Evolutionary conservation across 106 monocot genomes (phyloP), one percentile per base, ranked within the genome.

Genomic region (Acorus gramineus): DNA sequence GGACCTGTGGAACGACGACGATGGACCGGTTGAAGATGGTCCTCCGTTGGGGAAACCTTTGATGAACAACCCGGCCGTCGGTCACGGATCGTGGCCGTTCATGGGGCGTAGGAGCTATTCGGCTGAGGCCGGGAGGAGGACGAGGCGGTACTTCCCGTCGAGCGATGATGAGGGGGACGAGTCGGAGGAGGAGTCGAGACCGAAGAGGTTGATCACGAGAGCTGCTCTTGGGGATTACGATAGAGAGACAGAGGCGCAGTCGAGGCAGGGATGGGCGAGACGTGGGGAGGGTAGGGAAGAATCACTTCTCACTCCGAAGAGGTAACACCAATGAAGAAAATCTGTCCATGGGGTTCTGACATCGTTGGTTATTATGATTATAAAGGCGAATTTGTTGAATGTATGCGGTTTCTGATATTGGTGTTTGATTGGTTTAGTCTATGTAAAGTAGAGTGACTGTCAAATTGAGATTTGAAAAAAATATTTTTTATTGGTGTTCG

Each of bases 1-100:
- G 74, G 95, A 96, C 72, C 71, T 96, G 43, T 96, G 95, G 95
- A 96, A 96, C 63, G 76, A 85, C 11, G 84, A 84, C 62, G 95
- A 96, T 48, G 95, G 95, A 0, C 95, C 90, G 3, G 9, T 90
- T 13, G 57, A 76, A 79, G 73, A 64, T 81, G 47, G 67, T 28
- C 28, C 28, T 28, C 28, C 28, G 28, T 28, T 28, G 28, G 28
- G 28, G 28, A 28, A 28, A 28, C 28, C 28, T 28, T 28, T 28
- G 28, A 28, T 28, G 28, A 28, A 28, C 28, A 28, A 28, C 28
- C 28, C 28, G 28, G 28, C 28, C 28, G 28, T 28, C 1, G 14
- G 51, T 8, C 44, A 13, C 7, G 46, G 47, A 6, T 67, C 11
- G 61, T 55, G 6, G 62, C 71, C 9, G 70, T 78, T 44, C 53